A percentile compares a stretch with the other conserved stretches of the same genome.
Conservation (phyloP, 805 yeast species). For the Clavispora fructus region DNA sequence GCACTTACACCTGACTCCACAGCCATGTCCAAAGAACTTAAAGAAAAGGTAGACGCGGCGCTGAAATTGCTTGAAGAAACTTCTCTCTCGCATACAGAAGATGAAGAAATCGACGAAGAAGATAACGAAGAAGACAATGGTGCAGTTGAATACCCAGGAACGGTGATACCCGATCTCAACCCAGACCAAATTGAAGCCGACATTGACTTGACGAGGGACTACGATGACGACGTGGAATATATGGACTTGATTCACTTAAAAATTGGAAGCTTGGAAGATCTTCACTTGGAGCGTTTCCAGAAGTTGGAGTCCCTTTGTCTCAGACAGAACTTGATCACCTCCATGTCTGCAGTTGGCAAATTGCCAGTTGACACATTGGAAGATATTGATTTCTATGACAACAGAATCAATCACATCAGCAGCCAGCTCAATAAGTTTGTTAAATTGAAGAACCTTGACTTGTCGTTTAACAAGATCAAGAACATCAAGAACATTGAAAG, state of each 20-base stretch:
- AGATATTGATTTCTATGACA: constrained; percentile 88
- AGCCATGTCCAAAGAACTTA: background rate
- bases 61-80: constrained; percentile 1
- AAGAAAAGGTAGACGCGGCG: background rate
- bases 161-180: constrained; percentile 38
- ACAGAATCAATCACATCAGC: constrained; percentile 81
- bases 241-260: constrained; percentile 69
- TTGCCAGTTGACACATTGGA: constrained; percentile 60
- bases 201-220: constrained; percentile 53
- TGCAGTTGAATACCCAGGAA: constrained; percentile 41
- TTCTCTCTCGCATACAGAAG: constrained; percentile 18
- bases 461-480: constrained; percentile 85
- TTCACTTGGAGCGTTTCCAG: constrained; percentile 52
- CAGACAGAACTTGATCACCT: constrained; percentile 77
- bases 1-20: background rate
- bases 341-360: constrained; percentile 51
- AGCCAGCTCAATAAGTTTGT: constrained; percentile 57
- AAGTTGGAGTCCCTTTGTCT: constrained; percentile 60
- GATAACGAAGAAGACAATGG: constrained; percentile 25
- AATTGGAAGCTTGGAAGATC: constrained; percentile 56
- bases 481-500: constrained; percentile 74
- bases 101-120: constrained; percentile 15
- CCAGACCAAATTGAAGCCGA: constrained; percentile 64
- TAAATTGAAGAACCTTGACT: constrained; percentile 59
- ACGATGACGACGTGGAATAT: constrained; percentile 52